phyloP scores from a whole-genome alignment of 1,284 basidiomycete genomes.

The Leccinum solheimii region DNA sequence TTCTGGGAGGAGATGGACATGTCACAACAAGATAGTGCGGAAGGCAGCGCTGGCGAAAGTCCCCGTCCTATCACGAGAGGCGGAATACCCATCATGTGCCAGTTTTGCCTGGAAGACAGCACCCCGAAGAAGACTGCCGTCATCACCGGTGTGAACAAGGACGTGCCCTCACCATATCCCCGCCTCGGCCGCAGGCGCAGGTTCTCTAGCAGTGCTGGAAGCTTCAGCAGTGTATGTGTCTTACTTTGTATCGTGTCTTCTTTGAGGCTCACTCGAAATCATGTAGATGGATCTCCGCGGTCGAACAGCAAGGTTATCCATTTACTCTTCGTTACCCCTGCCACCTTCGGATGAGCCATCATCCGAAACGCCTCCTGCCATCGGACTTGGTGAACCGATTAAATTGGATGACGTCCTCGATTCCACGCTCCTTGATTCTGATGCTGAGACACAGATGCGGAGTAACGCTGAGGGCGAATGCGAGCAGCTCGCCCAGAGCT shows the following conservation, averaged over 20 bases:
- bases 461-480: slow-evolving; percentile 34
- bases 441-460: slow-evolving; percentile 40
- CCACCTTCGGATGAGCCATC: slow-evolving; percentile 37
- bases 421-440: slow-evolving; percentile 61
- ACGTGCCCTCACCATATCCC: slow-evolving; percentile 68
- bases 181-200: slow-evolving; percentile 41
- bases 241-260: slow-evolving; percentile 5
- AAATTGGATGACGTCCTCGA: slow-evolving; percentile 81
- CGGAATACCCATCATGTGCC: slow-evolving; percentile 54
- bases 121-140: slow-evolving; percentile 48
- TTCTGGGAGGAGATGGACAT: slow-evolving; percentile 49
- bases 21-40: slow-evolving; percentile 38
- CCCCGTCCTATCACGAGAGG: slow-evolving; percentile 25
- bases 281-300: slow-evolving; percentile 38
- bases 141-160: slow-evolving; percentile 55
- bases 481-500: slow-evolving; percentile 35
- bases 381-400: slow-evolving; percentile 52
- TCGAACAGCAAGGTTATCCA: slow-evolving; percentile 37
- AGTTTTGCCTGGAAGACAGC: slow-evolving; percentile 43
- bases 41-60: slow-evolving; percentile 28
- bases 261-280: slow-evolving; percentile 9
- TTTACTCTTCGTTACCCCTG: slow-evolving; percentile 31
- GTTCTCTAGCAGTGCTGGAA: slow-evolving; percentile 34
- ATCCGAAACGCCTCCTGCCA: slow-evolving; percentile 37
- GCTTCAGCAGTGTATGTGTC: slow-evolving; percentile 40